These are phyloP conservation scores for Psidium guajava DNA, from an alignment of 345 rosid genomes.

Conservation along the genomic window DNA sequence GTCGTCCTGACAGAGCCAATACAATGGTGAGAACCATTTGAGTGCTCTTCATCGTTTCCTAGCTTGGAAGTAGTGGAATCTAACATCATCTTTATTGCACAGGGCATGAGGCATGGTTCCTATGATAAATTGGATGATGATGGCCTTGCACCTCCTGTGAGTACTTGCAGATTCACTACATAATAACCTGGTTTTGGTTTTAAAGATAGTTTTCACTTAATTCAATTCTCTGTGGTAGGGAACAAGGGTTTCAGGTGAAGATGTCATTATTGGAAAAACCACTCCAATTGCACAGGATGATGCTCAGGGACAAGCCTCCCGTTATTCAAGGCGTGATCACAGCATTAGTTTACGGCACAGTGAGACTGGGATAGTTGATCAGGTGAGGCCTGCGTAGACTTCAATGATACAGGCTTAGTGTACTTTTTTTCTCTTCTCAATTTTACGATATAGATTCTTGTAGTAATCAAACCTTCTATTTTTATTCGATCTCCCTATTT, in stretches of 20 bases:
- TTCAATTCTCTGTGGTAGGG: constrained; percentile 36
- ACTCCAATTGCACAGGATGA: constrained; percentile 88
- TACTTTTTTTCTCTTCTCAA: not conserved
- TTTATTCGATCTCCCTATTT: not conserved
- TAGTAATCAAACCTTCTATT: not conserved
- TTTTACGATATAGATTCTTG: not conserved
- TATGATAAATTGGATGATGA: constrained; percentile 95
- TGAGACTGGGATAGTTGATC: constrained; percentile 97
- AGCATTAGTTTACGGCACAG: constrained; percentile 96
- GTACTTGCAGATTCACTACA: not conserved
- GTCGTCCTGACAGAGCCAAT: constrained; percentile 80
- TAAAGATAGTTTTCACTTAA: not conserved
- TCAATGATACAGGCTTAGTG: not conserved
- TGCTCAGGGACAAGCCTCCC: constrained; percentile 76
- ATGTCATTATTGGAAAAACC: constrained; percentile 93
- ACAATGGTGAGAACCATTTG: constrained; percentile 53
- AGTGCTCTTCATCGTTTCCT: not conserved
- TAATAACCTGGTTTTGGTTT: not conserved
- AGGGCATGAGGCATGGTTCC: constrained; percentile 99
- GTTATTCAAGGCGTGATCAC: constrained; percentile 84
- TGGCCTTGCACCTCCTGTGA: constrained; percentile 98
- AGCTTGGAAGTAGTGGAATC: not conserved
- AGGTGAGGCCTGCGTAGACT: constrained; percentile 34
- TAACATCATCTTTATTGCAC: constrained; percentile 2
- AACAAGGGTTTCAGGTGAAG: constrained; percentile 94